A percentile compares a stretch with the other conserved stretches of the same genome.
phyloP scores from a whole-genome alignment of 768 basidiomycete genomes.

The Podaxis mareebaensis region DNA sequence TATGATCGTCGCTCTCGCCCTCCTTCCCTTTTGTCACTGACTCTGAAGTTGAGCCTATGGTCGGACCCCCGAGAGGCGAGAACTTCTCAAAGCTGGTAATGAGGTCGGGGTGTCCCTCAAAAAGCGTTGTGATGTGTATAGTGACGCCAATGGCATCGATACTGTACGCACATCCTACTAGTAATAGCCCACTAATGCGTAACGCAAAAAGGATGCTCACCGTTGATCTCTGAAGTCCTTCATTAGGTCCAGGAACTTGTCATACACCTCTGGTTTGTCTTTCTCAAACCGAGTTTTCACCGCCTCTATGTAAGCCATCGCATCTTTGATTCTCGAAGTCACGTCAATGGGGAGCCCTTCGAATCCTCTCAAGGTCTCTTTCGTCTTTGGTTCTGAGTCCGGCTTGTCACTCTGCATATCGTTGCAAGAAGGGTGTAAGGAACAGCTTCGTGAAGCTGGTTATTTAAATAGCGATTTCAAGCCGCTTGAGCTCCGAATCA shows the following conservation, averaged over 20 bases:
- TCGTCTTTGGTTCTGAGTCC: neutral
- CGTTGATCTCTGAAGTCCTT: slow-evolving; percentile 77
- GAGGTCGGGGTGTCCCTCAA: slow-evolving; percentile 67
- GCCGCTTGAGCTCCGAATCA: neutral
- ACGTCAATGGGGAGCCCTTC: neutral
- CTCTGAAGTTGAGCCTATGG: neutral
- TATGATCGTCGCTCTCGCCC: neutral
- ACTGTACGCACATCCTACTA: slow-evolving; percentile 30
- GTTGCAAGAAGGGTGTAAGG: neutral
- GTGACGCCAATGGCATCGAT: slow-evolving; percentile 85
- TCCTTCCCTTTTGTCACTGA: neutral
- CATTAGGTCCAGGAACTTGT: slow-evolving; percentile 73
- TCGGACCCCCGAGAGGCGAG: slow-evolving; percentile 66
- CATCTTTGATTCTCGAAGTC: slow-evolving; percentile 36
- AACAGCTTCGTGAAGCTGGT: no score
- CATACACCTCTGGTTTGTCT: slow-evolving; percentile 70
- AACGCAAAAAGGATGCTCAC: slow-evolving; percentile 34
- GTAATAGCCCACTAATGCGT: neutral
- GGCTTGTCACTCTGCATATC: neutral
- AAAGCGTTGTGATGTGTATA: slow-evolving; percentile 70
- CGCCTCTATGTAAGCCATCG: slow-evolving; percentile 66
- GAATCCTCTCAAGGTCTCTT: neutral
- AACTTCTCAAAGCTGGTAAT: slow-evolving; percentile 87
- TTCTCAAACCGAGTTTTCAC: slow-evolving; percentile 63
- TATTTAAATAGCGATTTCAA: no score